Percentiles rank a stretch among this genome's conserved stretches.
Conservation (phyloP, 305 asterid genomes). For the Fraxinus xanthoxyloides region DNA sequence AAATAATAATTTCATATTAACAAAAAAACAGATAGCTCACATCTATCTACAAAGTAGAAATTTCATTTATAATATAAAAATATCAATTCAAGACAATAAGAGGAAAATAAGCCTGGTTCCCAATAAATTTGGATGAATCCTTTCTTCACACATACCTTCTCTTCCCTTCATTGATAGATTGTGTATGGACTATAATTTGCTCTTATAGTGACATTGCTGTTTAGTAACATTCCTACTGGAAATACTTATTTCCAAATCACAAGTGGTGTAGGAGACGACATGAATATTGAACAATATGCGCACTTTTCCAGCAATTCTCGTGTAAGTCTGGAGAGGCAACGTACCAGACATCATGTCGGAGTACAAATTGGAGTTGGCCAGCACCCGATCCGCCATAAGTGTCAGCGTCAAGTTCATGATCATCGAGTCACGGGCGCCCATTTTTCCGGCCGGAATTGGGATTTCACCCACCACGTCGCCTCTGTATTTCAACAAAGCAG, state of each 20-base stretch:
- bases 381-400: constrained; percentile 70
- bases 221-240: constrained; percentile 38
- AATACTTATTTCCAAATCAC: constrained; percentile 29
- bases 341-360: constrained; percentile 52
- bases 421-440: constrained; percentile 43
- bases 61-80: no score
- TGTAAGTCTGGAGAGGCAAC: constrained; percentile 53
- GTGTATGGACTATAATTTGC: constrained; percentile 36
- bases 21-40: neutral
- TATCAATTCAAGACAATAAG: neutral
- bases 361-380: constrained; percentile 44
- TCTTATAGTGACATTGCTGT: constrained; percentile 58
- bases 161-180: neutral
- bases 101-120: neutral
- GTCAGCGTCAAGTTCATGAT: constrained; percentile 62
- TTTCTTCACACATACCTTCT: neutral
- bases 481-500: constrained; percentile 52
- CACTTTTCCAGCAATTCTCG: constrained; percentile 62
- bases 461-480: constrained; percentile 67
- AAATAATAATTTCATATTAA: neutral
- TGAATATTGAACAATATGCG: constrained; percentile 40
- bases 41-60: neutral
- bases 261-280: neutral
- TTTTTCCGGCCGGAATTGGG: constrained; percentile 60
- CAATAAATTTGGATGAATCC: neutral